A percentile compares a stretch with the other conserved stretches of the same genome.
Conservation (phyloP, 768 basidiomycete species). For the Tricholoma bakamatsutake region DNA sequence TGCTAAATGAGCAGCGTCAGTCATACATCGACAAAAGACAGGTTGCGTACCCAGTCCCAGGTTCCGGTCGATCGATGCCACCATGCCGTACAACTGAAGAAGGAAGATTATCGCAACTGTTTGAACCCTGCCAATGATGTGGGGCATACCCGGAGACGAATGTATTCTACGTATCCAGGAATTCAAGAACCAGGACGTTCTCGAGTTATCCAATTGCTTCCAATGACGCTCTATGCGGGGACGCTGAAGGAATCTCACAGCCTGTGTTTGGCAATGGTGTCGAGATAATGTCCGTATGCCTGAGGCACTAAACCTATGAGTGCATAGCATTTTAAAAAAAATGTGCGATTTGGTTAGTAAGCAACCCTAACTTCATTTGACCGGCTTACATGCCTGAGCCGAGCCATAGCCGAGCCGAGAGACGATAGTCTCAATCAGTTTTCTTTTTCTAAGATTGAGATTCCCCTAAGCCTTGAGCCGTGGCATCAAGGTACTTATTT, state of each 20-base stretch:
- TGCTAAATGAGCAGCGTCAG: constrained; percentile 37
- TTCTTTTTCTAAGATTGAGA: no score
- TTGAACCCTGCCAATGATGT: neutral
- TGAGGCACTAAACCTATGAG: no score
- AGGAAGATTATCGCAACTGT: neutral
- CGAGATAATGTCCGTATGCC: neutral
- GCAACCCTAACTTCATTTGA: no score
- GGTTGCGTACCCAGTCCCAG: constrained; percentile 59
- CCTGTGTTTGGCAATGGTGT: neutral
- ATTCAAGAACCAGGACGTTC: neutral
- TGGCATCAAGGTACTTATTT: no score
- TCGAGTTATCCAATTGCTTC: neutral
- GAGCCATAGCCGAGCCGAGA: no score
- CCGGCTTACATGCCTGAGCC: no score
- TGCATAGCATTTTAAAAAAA: no score
- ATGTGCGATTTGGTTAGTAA: no score
- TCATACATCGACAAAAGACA: neutral
- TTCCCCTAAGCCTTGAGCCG: no score
- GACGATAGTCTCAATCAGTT: no score
- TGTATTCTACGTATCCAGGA: constrained; percentile 7
- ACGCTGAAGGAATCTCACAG: neutral
- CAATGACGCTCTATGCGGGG: neutral
- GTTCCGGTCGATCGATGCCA: constrained; percentile 50
- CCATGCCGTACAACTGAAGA: constrained; percentile 36
- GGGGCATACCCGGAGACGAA: constrained; percentile 10